Base-by-base conservation (phyloP, 768 basidiomycete genomes). In the Harrya chromipes region DNA sequence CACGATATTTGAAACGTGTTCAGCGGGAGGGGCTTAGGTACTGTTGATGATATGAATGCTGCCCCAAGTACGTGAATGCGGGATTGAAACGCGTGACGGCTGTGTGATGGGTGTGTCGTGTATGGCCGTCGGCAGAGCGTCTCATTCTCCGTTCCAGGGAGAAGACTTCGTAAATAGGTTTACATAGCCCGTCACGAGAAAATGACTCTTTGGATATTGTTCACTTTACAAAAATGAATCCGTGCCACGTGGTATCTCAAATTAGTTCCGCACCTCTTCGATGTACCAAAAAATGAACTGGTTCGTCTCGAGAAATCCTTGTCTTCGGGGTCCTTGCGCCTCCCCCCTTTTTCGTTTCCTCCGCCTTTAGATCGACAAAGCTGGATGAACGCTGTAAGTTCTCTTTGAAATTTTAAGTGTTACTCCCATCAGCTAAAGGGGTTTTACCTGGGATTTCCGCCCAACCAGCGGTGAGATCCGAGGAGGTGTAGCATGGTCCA, bases 1-100 rank as follows among this genome's bases (percentile, higher is more conserved):
- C 63, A 55, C 49, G 60, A 53, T 57, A 55, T 33, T 39, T 23
- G 41, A 31, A 66, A 58, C 63, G 64, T 63, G 58, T 54, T 33
- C 20, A 48, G 40, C 46, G 49, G 47, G 43, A 45, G 39, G 43
- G 40, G 26, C 12, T 29, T 14, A 33, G 50, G 54, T 53, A 46
- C 35, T 51, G 47, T 43, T 48, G 52, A 43, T 34, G 60, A 59
- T 50, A 63, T 55, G 62, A 57, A 63, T 44, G 29, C 45, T 46
- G 41, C 51, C 53, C 47, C 47, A 23, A 55, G 52, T 65, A 60
- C 60, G 60, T 63, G 62, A 57, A 63, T 40, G 53, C 60, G 57
- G 58, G 43, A 53, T 49, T 57, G 57, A 54, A 60, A 44, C 36
- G 21, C 41, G 12, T 29, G 29, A 3, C 29, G 29, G 29, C 29